Percentiles rank a stretch among this genome's conserved stretches.
Evolutionary conservation across 257 asterid genomes (phyloP).

Genomic region (Solanum habrochaites): DNA sequence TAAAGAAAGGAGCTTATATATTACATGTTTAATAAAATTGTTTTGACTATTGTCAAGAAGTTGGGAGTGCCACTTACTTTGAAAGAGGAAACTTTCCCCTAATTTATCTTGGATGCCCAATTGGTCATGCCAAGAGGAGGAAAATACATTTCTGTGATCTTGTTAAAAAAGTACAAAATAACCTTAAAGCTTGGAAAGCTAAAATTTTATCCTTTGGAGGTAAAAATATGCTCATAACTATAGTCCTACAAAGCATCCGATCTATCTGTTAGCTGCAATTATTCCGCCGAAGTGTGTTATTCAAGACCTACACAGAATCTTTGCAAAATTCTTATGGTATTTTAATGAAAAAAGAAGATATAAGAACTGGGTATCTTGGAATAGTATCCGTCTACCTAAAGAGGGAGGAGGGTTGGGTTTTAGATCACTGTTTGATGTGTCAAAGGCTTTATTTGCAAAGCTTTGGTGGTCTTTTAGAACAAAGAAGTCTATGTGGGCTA

Average conservation of each 20-base stretch:
- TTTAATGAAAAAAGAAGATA: not conserved
- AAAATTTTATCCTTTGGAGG: not conserved
- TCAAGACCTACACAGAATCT: not conserved
- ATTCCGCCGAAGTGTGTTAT: not conserved
- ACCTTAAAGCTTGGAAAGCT: no score
- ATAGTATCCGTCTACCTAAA: not conserved
- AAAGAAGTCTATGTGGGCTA: not conserved
- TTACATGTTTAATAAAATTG: no score
- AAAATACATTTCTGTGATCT: no score
- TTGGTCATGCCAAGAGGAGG: no score
- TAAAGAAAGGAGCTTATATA: no score
- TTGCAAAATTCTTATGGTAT: not conserved
- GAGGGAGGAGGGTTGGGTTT: not conserved
- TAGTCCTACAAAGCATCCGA: not conserved
- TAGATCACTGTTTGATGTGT: not conserved
- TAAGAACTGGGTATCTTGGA: not conserved
- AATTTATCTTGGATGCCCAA: no score
- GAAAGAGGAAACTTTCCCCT: no score
- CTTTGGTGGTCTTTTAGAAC: not conserved
- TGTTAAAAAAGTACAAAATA: no score
- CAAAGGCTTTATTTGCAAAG: not conserved
- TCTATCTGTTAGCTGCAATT: not conserved
- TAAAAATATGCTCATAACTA: not conserved
- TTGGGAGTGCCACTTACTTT: no score
- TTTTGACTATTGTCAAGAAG: no score